Evolutionary conservation across 208 protist species (phyloP).

Genomic region (Trypanosoma avium): DNA sequence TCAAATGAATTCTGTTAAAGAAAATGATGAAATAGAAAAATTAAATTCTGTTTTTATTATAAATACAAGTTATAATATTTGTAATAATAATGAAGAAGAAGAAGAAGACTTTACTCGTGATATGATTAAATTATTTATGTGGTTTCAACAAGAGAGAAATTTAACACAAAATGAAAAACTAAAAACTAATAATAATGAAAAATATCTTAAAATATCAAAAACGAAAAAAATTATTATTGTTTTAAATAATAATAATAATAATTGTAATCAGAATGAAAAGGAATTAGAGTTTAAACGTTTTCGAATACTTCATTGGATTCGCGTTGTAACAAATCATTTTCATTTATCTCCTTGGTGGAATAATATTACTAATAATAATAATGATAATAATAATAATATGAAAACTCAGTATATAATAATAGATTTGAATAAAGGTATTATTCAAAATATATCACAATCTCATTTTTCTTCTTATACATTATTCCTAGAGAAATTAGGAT

Average conservation of each 20-base stretch:
- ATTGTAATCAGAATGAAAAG: not conserved
- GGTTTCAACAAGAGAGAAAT: not conserved
- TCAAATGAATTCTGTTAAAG: not conserved
- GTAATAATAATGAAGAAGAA: not conserved
- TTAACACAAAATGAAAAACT: not conserved
- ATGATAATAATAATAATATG: not conserved
- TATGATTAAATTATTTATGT: slow-evolving; percentile 1
- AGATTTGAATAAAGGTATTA: not conserved
- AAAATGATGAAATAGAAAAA: not conserved
- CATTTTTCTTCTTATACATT: not conserved
- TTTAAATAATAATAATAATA: not conserved
- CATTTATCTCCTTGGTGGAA: slow-evolving; percentile 2
- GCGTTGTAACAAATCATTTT: slow-evolving; percentile 16
- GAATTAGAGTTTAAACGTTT: not conserved
- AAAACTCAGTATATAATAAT: slow-evolving; percentile 3
- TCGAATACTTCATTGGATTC: slow-evolving; percentile 15
- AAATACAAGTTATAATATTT: not conserved
- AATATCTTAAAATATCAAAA: not conserved
- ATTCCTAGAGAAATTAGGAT: not conserved
- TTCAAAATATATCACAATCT: not conserved
- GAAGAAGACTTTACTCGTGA: not conserved
- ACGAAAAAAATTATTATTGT: not conserved
- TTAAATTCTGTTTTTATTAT: not conserved
- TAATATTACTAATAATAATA: not conserved
- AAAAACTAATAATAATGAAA: no score